Percentiles rank a stretch among this genome's conserved stretches.
Conservation (phyloP, 2,329 filamentous ascomycete species). For the Xylaria hypoxylon region DNA sequence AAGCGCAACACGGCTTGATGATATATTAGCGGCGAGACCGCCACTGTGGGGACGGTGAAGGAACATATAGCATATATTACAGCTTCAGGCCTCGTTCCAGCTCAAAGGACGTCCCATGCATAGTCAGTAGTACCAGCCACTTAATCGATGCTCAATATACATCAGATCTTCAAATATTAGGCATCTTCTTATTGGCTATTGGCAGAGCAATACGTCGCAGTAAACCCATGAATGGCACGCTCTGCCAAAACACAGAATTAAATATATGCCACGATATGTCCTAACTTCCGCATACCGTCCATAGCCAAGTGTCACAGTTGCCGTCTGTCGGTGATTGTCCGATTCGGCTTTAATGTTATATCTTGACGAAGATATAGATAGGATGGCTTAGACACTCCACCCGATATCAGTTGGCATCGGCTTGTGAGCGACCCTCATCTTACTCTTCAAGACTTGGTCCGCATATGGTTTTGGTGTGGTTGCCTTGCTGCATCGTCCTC, state of each 20-base stretch:
- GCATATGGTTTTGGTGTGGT: neutral
- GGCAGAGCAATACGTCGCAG: no score
- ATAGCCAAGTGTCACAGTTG: neutral
- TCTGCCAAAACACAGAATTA: neutral
- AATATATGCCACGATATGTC: neutral
- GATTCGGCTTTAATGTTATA: no score
- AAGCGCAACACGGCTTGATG: neutral
- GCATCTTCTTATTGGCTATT: no score
- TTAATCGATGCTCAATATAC: conserved; percentile 2
- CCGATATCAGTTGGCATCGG: neutral
- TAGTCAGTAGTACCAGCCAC: neutral
- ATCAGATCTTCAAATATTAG: neutral
- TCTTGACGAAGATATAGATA: neutral
- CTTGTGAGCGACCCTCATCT: neutral
- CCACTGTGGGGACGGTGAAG: neutral
- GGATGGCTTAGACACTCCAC: neutral
- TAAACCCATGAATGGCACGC: neutral
- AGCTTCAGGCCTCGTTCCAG: neutral
- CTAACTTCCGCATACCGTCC: neutral
- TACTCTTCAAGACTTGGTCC: conserved; percentile 1
- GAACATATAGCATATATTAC: conserved; percentile 12
- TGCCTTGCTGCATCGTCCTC: conserved; percentile 28
- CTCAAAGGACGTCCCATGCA: neutral
- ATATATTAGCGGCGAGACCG: neutral
- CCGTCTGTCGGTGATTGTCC: neutral